Evolutionary conservation across 345 rosid genomes (phyloP).

Genomic region (Hibiscus tridactylites): DNA sequence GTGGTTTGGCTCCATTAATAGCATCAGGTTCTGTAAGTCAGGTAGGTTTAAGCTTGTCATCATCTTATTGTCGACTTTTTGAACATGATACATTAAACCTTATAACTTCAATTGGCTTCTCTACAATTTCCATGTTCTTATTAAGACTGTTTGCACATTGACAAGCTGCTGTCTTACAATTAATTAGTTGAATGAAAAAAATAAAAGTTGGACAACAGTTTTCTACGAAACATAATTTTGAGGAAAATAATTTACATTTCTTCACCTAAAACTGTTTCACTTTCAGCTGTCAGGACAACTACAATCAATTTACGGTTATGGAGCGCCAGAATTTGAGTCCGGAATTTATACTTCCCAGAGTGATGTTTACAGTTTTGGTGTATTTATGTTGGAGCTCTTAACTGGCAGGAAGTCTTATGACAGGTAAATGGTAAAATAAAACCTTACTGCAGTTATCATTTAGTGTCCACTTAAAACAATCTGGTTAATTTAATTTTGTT

Average conservation of each 20-base stretch:
- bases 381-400: slow-evolving; percentile 92
- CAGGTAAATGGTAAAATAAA: slow-evolving; percentile 36
- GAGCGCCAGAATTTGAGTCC: slow-evolving; percentile 95
- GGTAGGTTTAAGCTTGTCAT: slow-evolving; percentile 33
- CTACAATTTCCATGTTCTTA: background rate
- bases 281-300: slow-evolving; percentile 90
- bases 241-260: background rate
- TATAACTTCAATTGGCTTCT: background rate
- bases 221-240: background rate
- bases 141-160: background rate
- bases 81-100: background rate
- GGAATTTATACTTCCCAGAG: slow-evolving; percentile 82
- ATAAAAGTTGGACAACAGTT: background rate
- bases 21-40: slow-evolving; percentile 86
- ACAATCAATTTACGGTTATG: slow-evolving; percentile 68
- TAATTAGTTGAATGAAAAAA: background rate
- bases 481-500: background rate
- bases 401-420: slow-evolving; percentile 87
- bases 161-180: background rate
- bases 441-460: background rate
- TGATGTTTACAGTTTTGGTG: slow-evolving; percentile 97
- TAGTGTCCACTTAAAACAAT: background rate
- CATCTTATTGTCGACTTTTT: slow-evolving; percentile 1
- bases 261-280: slow-evolving; percentile 5
- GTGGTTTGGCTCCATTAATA: slow-evolving; percentile 84